Evolutionary conservation across 2,329 filamentous ascomycete genomes (phyloP).

Genomic region (Diaporthe humulicola): DNA sequence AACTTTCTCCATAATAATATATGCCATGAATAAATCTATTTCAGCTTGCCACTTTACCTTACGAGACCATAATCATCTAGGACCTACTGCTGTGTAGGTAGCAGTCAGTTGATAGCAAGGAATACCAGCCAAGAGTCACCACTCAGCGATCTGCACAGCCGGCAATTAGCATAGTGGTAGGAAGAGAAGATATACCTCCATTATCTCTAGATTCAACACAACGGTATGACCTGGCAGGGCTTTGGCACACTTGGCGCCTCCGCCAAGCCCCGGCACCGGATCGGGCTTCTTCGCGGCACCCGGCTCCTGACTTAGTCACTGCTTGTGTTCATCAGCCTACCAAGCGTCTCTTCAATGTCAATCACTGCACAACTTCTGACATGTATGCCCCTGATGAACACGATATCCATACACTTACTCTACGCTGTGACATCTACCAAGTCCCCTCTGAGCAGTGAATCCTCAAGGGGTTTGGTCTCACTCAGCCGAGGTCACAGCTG

Average conservation of each 20-base stretch:
- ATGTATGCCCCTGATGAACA: background rate
- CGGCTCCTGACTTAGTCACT: background rate
- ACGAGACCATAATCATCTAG: too few relatives aligned
- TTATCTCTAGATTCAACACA: background rate
- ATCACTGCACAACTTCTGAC: background rate
- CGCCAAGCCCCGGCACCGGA: background rate
- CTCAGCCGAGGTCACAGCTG: background rate
- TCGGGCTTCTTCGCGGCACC: background rate
- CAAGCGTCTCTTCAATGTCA: background rate
- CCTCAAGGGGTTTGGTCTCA: background rate
- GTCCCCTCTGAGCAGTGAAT: background rate
- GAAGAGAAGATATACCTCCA: background rate
- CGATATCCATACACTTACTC: background rate
- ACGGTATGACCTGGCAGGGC: background rate
- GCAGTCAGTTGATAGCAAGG: too few relatives aligned
- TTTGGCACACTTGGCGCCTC: conserved; percentile 1
- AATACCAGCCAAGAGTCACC: background rate
- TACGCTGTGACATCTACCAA: background rate
- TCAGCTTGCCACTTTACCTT: too few relatives aligned
- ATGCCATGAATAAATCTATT: too few relatives aligned
- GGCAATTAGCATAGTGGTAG: background rate
- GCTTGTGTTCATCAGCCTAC: background rate
- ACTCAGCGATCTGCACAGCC: background rate
- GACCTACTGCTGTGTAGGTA: too few relatives aligned
- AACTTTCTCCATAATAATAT: too few relatives aligned